These are phyloP conservation scores for Nelumbo lutea DNA, from an alignment of 164 flowering plant species.

Conservation along the genomic window DNA sequence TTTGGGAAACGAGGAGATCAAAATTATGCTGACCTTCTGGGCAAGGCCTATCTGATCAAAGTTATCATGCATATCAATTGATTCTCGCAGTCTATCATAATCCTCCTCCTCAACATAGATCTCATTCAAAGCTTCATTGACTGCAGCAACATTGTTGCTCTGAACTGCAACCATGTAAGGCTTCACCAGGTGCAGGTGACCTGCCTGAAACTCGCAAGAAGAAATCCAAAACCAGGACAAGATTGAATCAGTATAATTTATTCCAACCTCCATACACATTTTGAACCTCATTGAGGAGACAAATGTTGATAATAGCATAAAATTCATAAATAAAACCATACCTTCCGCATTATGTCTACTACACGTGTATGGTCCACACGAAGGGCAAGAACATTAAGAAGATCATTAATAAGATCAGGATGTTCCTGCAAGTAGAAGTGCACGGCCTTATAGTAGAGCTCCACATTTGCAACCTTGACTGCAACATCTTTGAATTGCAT, in stretches of 20 bases:
- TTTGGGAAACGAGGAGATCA: neutral
- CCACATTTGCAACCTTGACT: constrained; percentile 79
- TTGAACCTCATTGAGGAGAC: neutral
- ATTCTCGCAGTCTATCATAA: constrained; percentile 89
- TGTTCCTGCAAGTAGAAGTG: constrained; percentile 86
- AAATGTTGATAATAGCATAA: neutral
- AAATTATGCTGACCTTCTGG: constrained; percentile 63
- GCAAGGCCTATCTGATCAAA: constrained; percentile 98
- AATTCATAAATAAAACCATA: constrained; percentile 16
- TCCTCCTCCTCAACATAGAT: constrained; percentile 93
- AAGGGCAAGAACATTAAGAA: constrained; percentile 77
- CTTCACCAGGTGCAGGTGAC: constrained; percentile 85
- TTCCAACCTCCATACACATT: neutral
- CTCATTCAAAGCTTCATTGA: constrained; percentile 91
- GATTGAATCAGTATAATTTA: neutral
- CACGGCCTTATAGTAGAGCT: constrained; percentile 75
- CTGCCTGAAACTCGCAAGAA: constrained; percentile 56
- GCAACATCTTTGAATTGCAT: constrained; percentile 84
- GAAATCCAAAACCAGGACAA: constrained; percentile 2
- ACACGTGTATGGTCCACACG: constrained; percentile 79
- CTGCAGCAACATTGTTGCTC: constrained; percentile 93
- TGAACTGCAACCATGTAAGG: constrained; percentile 99
- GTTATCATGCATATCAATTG: constrained; percentile 90
- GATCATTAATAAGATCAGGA: constrained; percentile 74
- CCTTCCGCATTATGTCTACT: constrained; percentile 86